Evolutionary conservation across 2,329 filamentous ascomycete genomes (phyloP), one percentile per base, ranked within the genome.

Genomic region (Tolypocladium endophyticum): DNA sequence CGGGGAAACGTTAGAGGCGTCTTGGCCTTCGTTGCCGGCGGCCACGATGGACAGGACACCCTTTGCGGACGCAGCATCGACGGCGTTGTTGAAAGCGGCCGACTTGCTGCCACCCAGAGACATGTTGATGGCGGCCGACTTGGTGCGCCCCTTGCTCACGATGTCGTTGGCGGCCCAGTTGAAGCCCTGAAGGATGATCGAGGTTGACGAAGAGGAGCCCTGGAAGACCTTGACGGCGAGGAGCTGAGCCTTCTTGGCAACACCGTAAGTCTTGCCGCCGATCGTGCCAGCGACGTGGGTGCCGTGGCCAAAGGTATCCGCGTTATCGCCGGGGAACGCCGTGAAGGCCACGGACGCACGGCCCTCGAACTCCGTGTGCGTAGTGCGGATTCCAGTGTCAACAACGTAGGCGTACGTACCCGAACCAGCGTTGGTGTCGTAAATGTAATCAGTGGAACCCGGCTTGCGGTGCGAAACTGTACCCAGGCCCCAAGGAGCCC

Each of bases 361-460:
- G 43, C 78, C 79, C 65, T 77, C 74, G 65, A 81, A 84, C 67
- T 84, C 77, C 41, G 66, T 65, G 71, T 88, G 85, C 6, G 77
- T 74, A 28, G 74, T 72, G 55, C 73, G 73, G 64, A 87, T 81
- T 64, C 85, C 85, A 5, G 83, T 87, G 70, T 88, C 85, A 55
- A 88, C 78, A 28, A 88, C 71, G 69, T 83, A 88, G 54, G 78
- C 80, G 38, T 81, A 86, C 64, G 81, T 81, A 43, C 77, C 78
- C 33, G 72, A 39, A 35, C 80, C 80, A 52, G 78, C 78, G 23
- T 71, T 72, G 59, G 72, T 72, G 67, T 84, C 80, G 62, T 81
- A 84, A 56, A 78, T 68, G 68, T 84, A 85, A 58, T 62, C 67
- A 20, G 62, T 66, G 30, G 59, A 66, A 43, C 68, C 70, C 1